Evolutionary conservation across 2,329 filamentous ascomycete species (phyloP), one percentile per base, ranked within the genome.

Genomic region (Pseudogymnoascus sp.): DNA sequence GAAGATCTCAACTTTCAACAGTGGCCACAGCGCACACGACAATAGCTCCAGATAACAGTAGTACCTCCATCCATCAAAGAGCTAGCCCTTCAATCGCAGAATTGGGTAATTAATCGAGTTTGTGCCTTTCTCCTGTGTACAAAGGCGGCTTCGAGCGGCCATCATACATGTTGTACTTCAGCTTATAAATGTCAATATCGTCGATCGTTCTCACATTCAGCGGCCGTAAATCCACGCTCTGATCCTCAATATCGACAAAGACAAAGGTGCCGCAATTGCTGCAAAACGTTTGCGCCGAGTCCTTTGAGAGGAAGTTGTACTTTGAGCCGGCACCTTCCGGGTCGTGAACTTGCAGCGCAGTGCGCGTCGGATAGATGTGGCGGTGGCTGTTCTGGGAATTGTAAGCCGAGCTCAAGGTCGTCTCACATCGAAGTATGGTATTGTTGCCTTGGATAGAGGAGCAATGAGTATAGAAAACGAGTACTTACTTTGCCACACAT

Each of bases 401-500:
- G 23, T 49, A 11, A 61, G 28, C n/a, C 59, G 58, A 45, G 23
- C 41, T 64, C 35, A 35, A 55, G 9, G 18, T 5, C 2, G 14
- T 25, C 5, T 25, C 21, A 2, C 11, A n/a, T 23, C 14, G 3
- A 9, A 45, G 18, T 12, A 60, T 16, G 31, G 8, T 16, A 18
- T 23, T 28, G 45, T 5, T 9, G 6, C 4, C 12, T 16, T 31
- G 2, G 2, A 52, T 16, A 52, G 14, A 28, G 43, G 16, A 49
- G 8, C 2, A 14, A 49, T 6, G 6, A 8, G 25, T 8, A 7
- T 12, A 31, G 16, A 6, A 35, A 14, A 16, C 28, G 12, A 31
- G 7, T 9, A 62, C 65, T 8, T 64, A 68, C 67, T 8, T 67
- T 61, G 18, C 66, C 65, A 63, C 70, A 72, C 35, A 68, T 60